Base-by-base conservation (phyloP, 2,329 filamentous ascomycete species). In the Ascochyta clinopodiicola region DNA sequence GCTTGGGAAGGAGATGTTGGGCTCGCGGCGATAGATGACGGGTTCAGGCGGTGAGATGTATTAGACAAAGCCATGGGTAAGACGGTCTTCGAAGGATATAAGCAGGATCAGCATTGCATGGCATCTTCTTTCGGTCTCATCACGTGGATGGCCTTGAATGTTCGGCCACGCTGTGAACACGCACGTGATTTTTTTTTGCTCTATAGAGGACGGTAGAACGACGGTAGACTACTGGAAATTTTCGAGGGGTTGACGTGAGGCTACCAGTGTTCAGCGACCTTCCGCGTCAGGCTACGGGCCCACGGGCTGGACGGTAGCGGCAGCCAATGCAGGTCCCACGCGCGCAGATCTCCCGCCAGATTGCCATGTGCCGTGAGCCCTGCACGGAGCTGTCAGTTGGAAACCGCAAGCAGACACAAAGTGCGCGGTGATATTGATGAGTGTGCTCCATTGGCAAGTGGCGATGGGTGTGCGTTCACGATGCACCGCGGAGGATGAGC, bases 1-100 rank as follows among this genome's bases (percentile, higher is more conserved):
- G 43, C 84, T 89, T 63, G 86, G 84, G 1, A 81, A 76, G 75
- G 84, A 88, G 73, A 84, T 88, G 79, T 80, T 93, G 27, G 85
- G 84, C 8, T 62, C 46, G 45, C 57, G 69, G 51, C 53, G 64
- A 40, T 67, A 44, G 27, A 43, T 3, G 39, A 4, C 1, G 12
- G 36, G 19, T 4, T 22, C n/a, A 8, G 13, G 9, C 6, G 2
- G 36, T 31, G 36, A n/a, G 7, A 27, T 34, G 44, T 32, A 39
- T 44, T 49, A 40, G 34, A 55, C 22, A 13, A 13, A 17, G n/a
- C 13, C 4, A n/a, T n/a, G 12, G 10, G 13, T 12, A 40, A 45
- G 45, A 44, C 17, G 31, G 38, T 22, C 12, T 15, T 3, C 15
- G 32, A 15, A 43, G 12, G 44, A 37, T 24, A 36, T 22, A 39